Percentiles rank a stretch among this genome's conserved stretches.
These are phyloP conservation scores for Leishmania lainsoni DNA, from an alignment of 208 protist species.

Conservation along the genomic window DNA sequence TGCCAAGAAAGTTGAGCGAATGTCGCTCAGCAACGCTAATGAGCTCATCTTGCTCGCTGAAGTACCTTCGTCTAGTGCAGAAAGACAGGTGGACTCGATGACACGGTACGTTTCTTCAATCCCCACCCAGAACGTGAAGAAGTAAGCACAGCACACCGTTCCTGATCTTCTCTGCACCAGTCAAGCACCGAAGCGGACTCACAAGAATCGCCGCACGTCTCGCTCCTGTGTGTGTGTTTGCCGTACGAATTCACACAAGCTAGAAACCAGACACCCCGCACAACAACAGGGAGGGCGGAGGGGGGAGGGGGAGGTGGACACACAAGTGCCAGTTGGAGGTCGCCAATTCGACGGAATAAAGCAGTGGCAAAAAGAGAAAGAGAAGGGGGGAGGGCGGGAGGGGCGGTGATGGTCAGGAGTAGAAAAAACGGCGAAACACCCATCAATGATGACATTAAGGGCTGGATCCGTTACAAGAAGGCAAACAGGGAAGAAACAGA, in stretches of 20 bases:
- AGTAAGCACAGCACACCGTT: too few relatives aligned
- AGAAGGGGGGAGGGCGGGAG: not conserved
- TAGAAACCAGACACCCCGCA: not conserved
- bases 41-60: not conserved
- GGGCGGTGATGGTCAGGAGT: not conserved
- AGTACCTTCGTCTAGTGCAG: not conserved
- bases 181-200: not conserved
- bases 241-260: not conserved
- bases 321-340: not conserved
- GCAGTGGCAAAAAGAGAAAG: not conserved
- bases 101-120: not conserved
- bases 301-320: not conserved
- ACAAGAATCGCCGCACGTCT: not conserved
- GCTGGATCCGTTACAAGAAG: not conserved
- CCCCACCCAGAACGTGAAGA: not conserved
- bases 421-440: not conserved
- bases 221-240: too few relatives aligned
- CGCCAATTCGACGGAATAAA: not conserved
- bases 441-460: not conserved
- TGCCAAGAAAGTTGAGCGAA: slow-evolving; percentile 10
- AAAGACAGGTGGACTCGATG: too few relatives aligned
- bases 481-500: not conserved
- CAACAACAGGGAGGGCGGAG: not conserved
- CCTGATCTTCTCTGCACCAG: not conserved
- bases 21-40: slow-evolving; percentile 1